Base-by-base conservation (phyloP, 805 yeast genomes). In the Tetrapisispora taiwanensis region DNA sequence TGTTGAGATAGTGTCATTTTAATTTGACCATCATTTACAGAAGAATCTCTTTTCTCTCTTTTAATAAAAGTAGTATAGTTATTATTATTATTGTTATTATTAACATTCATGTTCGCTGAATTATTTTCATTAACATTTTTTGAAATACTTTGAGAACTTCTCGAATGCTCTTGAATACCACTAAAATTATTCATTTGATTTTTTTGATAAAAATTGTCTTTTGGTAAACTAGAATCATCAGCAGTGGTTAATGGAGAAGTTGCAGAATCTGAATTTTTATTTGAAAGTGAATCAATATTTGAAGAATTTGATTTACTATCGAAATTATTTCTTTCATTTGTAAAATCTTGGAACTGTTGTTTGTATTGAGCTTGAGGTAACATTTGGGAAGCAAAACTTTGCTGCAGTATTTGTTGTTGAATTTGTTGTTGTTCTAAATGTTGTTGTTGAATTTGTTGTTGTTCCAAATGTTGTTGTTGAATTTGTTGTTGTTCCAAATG, bases 341-440 rank as follows among this genome's bases (percentile, higher is more conserved):
- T 4, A n/a, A 36, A 36, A 24, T 36, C 39, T 26, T 36, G 39
- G 22, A 24, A 36, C 26, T 22, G 26, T 26, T 36, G 39, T n/a
- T 20, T 15, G 14, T 36, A 36, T 36, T 36, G 28, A 24, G 6
- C n/a, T 20, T 36, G 39, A 3, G 30, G 39, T 24, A 36, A 6
- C 30, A 36, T 36, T 13, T 36, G 19, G 7, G 20, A 17, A 24
- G 30, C 26, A 15, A 22, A 24, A 15, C 13, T 36, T 43, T 22
- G 26, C 8, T 22, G 26, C 8, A 6, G 26, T 22, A 6, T 5
- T 22, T 38, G 46, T 30, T 35, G 45, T 39, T 38, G 39, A n/a
- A 15, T 4, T 31, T 31, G 34, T 43, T 43, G 52, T 41, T 44
- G 56, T 43, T 43, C 34, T 35, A 35, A 44, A 28, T 38, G 46